These are phyloP conservation scores for Fremontodendron californicum DNA, from an alignment of 345 rosid genomes.

Conservation along the genomic window DNA sequence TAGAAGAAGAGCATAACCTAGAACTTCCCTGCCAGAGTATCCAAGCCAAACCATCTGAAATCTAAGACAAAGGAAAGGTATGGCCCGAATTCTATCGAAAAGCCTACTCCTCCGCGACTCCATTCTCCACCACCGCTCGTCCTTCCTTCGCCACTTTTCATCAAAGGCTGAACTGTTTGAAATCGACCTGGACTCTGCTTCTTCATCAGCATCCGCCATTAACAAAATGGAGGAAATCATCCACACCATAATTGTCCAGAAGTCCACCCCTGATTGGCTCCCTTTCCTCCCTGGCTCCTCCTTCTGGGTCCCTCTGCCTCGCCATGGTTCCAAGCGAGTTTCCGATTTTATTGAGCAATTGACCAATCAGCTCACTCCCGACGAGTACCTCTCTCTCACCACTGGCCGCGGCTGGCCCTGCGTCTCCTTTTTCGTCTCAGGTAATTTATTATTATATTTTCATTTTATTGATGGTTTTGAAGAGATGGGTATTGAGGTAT, in stretches of 20 bases:
- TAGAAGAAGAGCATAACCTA: too few species aligned
- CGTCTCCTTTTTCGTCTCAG: constrained; percentile 22
- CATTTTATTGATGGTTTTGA: background rate
- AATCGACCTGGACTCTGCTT: constrained; percentile 30
- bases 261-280: constrained; percentile 51
- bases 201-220: constrained; percentile 14
- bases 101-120: background rate
- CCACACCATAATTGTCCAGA: constrained; percentile 26
- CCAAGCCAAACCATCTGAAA: background rate
- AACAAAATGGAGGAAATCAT: constrained; percentile 39
- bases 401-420: constrained; percentile 40
- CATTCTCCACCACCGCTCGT: background rate
- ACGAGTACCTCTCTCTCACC: constrained; percentile 30
- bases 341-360: constrained; percentile 21
- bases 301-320: constrained; percentile 44
- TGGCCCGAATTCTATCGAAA: constrained; percentile 5
- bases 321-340: constrained; percentile 9
- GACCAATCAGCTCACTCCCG: constrained; percentile 18
- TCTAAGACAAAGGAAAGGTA: background rate
- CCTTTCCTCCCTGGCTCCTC: constrained; percentile 49
- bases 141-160: constrained; percentile 10
- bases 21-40: too few species aligned
- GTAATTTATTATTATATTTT: constrained; percentile 6
- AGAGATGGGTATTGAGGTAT: background rate
- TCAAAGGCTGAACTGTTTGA: constrained; percentile 26